These are phyloP conservation scores for Solanum medicagineum DNA, from an alignment of 257 asterid genomes.

Conservation along the genomic window DNA sequence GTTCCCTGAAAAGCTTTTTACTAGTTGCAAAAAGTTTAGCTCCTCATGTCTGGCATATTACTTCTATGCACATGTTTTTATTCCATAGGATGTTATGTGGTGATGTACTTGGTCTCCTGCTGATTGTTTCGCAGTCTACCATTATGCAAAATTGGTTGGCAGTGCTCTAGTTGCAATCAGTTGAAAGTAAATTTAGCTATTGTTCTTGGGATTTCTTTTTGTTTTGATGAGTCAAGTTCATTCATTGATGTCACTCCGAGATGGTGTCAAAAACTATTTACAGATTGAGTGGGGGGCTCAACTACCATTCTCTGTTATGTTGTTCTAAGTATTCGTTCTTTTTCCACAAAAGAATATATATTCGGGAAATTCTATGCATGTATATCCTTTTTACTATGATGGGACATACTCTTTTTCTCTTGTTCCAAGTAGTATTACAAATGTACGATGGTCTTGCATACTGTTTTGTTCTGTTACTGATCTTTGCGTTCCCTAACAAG, in stretches of 20 bases:
- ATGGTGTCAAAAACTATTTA: not conserved
- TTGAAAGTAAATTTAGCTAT: not conserved
- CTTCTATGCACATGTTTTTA: not conserved
- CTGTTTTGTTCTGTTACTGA: not conserved
- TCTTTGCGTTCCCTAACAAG: not conserved
- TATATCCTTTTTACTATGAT: not conserved
- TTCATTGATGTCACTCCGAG: not conserved
- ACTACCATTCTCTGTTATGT: not conserved
- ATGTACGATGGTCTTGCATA: not conserved
- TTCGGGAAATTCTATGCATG: not conserved
- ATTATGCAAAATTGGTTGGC: not conserved
- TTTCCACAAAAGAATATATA: not conserved
- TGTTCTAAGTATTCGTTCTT: not conserved
- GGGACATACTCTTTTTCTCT: not conserved
- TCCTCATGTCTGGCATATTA: not conserved
- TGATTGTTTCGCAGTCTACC: not conserved
- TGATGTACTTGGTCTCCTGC: not conserved
- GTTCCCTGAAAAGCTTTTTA: not conserved
- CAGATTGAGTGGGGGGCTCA: not conserved
- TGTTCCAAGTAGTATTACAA: not conserved
- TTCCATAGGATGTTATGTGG: not conserved
- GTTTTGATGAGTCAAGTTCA: not conserved
- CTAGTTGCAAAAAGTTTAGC: not conserved
- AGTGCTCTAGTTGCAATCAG: not conserved
- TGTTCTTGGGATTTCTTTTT: not conserved